Percentiles rank a stretch among this genome's conserved stretches.
These are phyloP conservation scores for Stromatinia cepivora DNA, from an alignment of 2,329 filamentous ascomycete genomes.

Conservation along the genomic window DNA sequence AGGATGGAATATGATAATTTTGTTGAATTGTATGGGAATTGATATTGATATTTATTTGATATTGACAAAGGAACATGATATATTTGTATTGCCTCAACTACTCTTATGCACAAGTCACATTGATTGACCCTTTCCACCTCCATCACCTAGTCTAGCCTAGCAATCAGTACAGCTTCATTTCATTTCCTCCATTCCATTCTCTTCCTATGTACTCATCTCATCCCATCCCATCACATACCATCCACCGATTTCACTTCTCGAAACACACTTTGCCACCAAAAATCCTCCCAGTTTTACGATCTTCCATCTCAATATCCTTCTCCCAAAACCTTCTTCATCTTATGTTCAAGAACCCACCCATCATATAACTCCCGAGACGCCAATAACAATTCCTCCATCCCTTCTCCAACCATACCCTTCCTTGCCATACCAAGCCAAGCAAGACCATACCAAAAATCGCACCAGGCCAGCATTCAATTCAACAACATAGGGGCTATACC, in stretches of 20 bases:
- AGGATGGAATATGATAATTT: no score
- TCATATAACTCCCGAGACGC: constrained; percentile 18
- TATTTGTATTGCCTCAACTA: constrained; percentile 19
- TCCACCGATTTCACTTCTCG: neutral
- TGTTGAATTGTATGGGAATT: no score
- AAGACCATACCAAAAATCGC: constrained; percentile 11
- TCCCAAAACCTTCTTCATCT: neutral
- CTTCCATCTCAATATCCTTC: neutral
- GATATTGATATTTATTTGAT: neutral
- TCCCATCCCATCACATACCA: neutral
- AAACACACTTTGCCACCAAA: neutral
- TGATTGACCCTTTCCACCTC: neutral
- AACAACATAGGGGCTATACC: constrained; percentile 17
- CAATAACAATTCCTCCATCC: constrained; percentile 1
- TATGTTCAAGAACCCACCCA: constrained; percentile 11
- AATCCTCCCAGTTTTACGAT: neutral
- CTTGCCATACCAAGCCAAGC: neutral
- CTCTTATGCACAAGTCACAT: constrained; percentile 12
- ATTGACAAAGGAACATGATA: constrained; percentile 22
- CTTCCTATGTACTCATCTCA: constrained; percentile 1
- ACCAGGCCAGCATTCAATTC: constrained; percentile 1
- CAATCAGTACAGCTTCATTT: neutral
- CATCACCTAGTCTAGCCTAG: neutral
- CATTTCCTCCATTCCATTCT: constrained; percentile 3
- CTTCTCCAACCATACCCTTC: constrained; percentile 11